These are phyloP conservation scores for Coemansia nantahalensis DNA, from an alignment of 192 early-diverging fungal genomes.

Conservation along the genomic window DNA sequence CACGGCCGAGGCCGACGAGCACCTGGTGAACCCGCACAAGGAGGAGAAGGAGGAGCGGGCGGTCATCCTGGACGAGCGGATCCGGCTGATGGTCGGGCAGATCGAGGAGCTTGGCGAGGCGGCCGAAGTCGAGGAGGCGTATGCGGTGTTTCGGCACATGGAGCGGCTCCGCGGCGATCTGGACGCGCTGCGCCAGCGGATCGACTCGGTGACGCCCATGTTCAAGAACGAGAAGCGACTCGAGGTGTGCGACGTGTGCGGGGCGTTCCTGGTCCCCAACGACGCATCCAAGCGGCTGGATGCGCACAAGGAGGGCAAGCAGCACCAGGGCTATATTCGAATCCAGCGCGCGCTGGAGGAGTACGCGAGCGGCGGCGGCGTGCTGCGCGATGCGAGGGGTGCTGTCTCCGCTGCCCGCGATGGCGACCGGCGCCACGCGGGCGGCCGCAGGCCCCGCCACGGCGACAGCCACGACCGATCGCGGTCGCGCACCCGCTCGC, in stretches of 20 bases:
- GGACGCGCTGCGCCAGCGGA: constrained; percentile 55
- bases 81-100: constrained; percentile 63
- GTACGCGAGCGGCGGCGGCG: constrained; percentile 35
- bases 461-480: constrained; percentile 11
- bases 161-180: constrained; percentile 69
- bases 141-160: constrained; percentile 59
- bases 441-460: constrained; percentile 16
- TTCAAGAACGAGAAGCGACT: constrained; percentile 71
- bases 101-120: constrained; percentile 72
- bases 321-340: constrained; percentile 77
- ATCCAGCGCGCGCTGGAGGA: constrained; percentile 75
- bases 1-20: constrained; percentile 62
- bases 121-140: constrained; percentile 73
- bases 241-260: constrained; percentile 82
- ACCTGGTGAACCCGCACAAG: constrained; percentile 60
- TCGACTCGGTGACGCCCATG: constrained; percentile 58
- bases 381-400: constrained; percentile 6
- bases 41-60: constrained; percentile 81
- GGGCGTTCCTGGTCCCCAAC: constrained; percentile 78
- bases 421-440: constrained; percentile 13
- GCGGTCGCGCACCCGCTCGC: constrained; percentile 8
- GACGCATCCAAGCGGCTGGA: constrained; percentile 79
- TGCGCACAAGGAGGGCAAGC: constrained; percentile 80
- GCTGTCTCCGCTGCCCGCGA: background rate
- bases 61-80: constrained; percentile 77